Conservation (phyloP, 2,329 filamentous ascomycete species). For the Corynespora cassiicola region DNA sequence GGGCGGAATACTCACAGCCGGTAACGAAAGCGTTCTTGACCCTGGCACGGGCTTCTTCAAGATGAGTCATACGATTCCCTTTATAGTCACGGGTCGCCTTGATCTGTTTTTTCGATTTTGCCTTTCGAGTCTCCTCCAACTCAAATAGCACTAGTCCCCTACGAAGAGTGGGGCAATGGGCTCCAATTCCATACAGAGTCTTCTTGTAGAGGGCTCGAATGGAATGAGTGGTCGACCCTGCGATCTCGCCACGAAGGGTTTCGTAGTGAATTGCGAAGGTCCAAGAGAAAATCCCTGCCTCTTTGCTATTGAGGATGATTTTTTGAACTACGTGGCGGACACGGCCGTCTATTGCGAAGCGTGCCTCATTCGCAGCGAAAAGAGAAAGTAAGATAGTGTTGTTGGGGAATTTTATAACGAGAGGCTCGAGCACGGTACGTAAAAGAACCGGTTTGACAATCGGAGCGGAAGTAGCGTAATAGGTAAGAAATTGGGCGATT, state of each 20-base stretch:
- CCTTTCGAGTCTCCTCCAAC: conserved; percentile 21
- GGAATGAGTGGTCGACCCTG: conserved; percentile 57
- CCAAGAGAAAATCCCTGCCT: conserved; percentile 55
- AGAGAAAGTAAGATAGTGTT: conserved; percentile 79
- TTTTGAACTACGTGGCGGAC: conserved; percentile 69
- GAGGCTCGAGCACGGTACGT: conserved; percentile 66
- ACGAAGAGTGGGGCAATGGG: conserved; percentile 40
- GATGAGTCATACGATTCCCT: too few species aligned
- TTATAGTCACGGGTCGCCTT: too few species aligned
- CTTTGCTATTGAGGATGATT: conserved; percentile 36
- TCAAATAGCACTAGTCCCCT: conserved; percentile 41
- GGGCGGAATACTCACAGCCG: too few species aligned
- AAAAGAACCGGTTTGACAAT: conserved; percentile 73
- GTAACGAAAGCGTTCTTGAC: too few species aligned
- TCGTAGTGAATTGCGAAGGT: conserved; percentile 65
- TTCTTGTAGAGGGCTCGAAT: conserved; percentile 63
- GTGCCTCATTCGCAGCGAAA: conserved; percentile 75
- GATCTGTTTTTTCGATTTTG: too few species aligned
- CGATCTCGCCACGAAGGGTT: conserved; percentile 51
- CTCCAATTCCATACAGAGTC: conserved; percentile 49
- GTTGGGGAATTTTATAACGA: conserved; percentile 70
- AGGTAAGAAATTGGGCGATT: conserved; percentile 69
- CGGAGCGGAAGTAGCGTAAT: conserved; percentile 67
- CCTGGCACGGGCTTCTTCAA: too few species aligned
- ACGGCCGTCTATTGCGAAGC: conserved; percentile 76